Evolutionary conservation across 495 filamentous ascomycete species (phyloP), one percentile per base, ranked within the genome.

Genomic region (Hypoxylon subgilvum): DNA sequence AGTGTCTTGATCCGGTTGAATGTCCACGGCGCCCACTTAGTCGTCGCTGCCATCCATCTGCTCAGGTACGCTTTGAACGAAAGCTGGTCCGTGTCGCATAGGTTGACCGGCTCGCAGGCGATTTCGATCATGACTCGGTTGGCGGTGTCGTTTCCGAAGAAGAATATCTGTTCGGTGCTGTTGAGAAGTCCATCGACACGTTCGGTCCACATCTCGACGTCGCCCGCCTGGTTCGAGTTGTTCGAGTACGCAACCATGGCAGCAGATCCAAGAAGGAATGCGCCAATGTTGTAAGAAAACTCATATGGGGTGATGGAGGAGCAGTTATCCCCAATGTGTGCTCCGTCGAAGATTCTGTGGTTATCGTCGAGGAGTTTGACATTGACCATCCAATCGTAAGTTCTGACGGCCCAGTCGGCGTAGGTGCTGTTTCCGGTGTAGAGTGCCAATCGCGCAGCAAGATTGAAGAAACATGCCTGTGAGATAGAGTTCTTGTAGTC

Each of bases 401-500:
- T 78, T 65, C 74, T 83, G 34, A 82, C 77, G 1, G 87, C 89
- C 89, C 88, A 91, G 1, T 84, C 68, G 12, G 81, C 77, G 63
- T 91, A 91, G 0, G 86, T 88, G 22, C 76, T 65, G 62, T 92
- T 90, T 10, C 78, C 74, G 4, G 88, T 92, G 66, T 89, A 91
- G 21, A 83, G 76, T 1, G 86, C 89, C 9, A 93, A 73, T 6
- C 89, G 82, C 7, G 89, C 82, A 9, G 82, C 84, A 6, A 93
- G 72, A 59, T 89, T 87, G 68, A 91, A 85, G 62, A 90, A 85
- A 25, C 79, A 78, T 2, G 79, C 88, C 56, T 88, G 88, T 2
- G 84, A 82, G 51, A 89, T 80, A 16, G 84, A 81, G 65, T 92
- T 92, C 70, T 91, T 91, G 68, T 87, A 91, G 49, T 84, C 77